Conservation (phyloP, 2,329 filamentous ascomycete genomes). For the Penicillium glabrum region DNA sequence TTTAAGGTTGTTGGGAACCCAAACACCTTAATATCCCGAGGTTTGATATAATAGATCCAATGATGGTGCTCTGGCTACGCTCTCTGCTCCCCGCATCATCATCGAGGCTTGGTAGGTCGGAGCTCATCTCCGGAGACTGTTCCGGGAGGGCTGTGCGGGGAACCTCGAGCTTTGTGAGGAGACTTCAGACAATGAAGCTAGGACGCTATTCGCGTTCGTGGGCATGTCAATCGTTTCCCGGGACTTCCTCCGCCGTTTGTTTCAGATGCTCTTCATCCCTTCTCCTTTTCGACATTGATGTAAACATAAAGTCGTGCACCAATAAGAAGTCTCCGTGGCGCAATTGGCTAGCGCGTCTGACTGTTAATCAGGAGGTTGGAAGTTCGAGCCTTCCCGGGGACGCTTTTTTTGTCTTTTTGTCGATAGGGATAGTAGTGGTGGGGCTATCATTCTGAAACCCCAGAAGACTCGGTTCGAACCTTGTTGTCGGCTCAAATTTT, state of each 20-base stretch:
- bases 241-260: no score
- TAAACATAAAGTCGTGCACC: background rate
- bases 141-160: background rate
- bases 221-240: background rate
- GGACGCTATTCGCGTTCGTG: background rate
- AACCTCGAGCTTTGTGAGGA: no score
- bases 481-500: no score
- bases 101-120: background rate
- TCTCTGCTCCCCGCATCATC: background rate
- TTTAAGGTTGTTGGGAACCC: no score
- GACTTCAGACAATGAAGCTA: no score
- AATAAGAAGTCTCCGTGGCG: conserved; percentile 23
- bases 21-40: no score
- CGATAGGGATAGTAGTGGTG: no score
- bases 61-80: background rate
- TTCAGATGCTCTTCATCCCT: no score
- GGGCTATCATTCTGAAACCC: no score
- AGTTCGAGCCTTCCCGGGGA: conserved; percentile 45
- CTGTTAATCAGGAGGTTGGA: conserved; percentile 37
- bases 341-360: conserved; percentile 31
- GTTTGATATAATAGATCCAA: no score
- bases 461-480: no score
- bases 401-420: conserved; percentile 21
- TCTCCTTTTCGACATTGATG: accelerated
- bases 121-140: background rate